A percentile compares a stretch with the other conserved stretches of the same genome.
phyloP scores from a whole-genome alignment of 768 basidiomycete genomes.

The Boletus coccyginus region DNA sequence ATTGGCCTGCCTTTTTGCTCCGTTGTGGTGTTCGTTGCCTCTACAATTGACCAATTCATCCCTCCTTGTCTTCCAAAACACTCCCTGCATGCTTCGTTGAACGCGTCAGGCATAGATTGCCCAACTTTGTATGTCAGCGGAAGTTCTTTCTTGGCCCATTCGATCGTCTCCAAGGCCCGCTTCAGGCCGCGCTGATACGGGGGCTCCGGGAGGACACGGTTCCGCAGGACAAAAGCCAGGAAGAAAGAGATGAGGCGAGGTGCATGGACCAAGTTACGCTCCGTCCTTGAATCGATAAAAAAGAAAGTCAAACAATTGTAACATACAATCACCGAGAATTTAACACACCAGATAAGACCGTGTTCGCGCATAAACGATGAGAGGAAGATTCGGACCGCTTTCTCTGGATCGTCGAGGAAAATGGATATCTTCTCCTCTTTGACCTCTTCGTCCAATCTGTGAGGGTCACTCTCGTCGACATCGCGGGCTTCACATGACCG shows the following conservation, averaged over 20 bases:
- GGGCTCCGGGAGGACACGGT: conserved; percentile 49
- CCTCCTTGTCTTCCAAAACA: conserved; percentile 50
- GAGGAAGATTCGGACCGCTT: conserved; percentile 58
- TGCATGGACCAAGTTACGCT: conserved; percentile 45
- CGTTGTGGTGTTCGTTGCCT: conserved; percentile 1
- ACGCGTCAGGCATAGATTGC: conserved; percentile 39
- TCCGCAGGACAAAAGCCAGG: conserved; percentile 57
- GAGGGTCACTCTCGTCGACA: conserved; percentile 35
- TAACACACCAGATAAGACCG: conserved; percentile 65
- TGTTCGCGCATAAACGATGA: conserved; percentile 66
- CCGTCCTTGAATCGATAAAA: conserved; percentile 33
- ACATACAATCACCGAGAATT: neutral
- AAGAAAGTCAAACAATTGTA: neutral
- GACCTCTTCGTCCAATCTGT: conserved; percentile 29
- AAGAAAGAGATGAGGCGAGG: conserved; percentile 62
- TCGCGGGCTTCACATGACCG: conserved; percentile 15
- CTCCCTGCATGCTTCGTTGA: conserved; percentile 47
- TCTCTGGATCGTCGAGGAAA: conserved; percentile 66
- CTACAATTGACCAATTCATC: conserved; percentile 31
- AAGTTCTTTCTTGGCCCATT: conserved; percentile 41
- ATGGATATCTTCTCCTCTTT: conserved; percentile 43
- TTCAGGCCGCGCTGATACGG: conserved; percentile 44
- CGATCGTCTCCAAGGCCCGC: conserved; percentile 43
- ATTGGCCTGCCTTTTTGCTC: conserved; percentile 9
- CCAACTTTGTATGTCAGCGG: conserved; percentile 41